Evolutionary conservation across 352 stramenopile species (phyloP).

Genomic region (Phytophthora constricta): DNA sequence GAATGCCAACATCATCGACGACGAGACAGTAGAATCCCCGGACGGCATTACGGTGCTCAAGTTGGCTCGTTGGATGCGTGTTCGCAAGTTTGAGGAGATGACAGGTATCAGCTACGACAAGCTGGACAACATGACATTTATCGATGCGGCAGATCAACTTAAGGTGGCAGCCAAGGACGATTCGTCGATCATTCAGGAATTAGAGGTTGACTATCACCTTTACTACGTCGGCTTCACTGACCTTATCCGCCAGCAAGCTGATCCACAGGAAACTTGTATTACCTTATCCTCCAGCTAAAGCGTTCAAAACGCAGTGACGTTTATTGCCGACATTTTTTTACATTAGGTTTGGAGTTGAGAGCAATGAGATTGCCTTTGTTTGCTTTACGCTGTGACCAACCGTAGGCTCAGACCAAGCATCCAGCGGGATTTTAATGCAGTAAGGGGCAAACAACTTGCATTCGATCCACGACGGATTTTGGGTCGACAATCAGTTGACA

Average conservation of each 20-base stretch:
- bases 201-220: conserved; percentile 1
- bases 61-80: conserved; percentile 35
- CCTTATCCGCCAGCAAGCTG: conserved; percentile 6
- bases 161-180: conserved; percentile 34
- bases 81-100: conserved; percentile 49
- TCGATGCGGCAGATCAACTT: conserved; percentile 30
- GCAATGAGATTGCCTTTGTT: background rate
- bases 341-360: background rate
- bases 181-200: background rate
- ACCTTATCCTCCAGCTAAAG: background rate
- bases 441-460: too few relatives aligned
- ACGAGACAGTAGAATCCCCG: background rate
- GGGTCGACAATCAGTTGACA: too few relatives aligned
- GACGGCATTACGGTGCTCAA: conserved; percentile 32
- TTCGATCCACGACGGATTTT: too few relatives aligned
- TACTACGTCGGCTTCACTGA: conserved; percentile 10
- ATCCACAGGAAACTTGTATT: conserved; percentile 11
- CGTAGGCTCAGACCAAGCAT: too few relatives aligned
- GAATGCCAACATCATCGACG: conserved; percentile 38
- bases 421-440: too few relatives aligned
- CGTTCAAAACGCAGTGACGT: background rate
- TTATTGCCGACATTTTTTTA: too few relatives aligned
- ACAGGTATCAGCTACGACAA: conserved; percentile 19
- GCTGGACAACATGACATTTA: conserved; percentile 22
- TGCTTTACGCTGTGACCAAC: too few relatives aligned